Conservation (phyloP, 106 monocot species). For the Allium cepa region DNA sequence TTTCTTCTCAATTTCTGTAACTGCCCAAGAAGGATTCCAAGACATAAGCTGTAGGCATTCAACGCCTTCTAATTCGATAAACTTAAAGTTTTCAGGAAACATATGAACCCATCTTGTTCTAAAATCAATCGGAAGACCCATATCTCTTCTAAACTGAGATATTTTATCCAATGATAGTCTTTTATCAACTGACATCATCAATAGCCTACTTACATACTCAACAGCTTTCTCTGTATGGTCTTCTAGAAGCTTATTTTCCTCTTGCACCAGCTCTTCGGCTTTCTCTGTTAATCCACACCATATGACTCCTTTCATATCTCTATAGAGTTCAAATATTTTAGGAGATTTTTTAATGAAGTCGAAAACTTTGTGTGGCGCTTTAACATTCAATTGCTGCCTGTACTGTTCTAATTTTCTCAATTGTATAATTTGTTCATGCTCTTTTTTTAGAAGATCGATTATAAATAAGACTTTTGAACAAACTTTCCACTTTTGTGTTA, state of each 20-base stretch:
- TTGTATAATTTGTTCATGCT: conserved; percentile 55
- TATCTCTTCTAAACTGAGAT: conserved; percentile 66
- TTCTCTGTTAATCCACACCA: conserved; percentile 63
- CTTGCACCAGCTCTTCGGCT: conserved; percentile 34
- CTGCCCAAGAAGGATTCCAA: conserved; percentile 78
- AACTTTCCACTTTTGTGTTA: conserved; percentile 57
- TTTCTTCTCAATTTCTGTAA: conserved; percentile 78
- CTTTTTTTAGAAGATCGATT: conserved; percentile 46
- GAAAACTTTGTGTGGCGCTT: conserved; percentile 42
- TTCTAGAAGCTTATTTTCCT: conserved; percentile 36
- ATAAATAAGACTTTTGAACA: conserved; percentile 42
- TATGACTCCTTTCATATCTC: conserved; percentile 40
- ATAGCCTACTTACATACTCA: conserved; percentile 43
- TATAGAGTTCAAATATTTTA: conserved; percentile 55
- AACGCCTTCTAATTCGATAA: conserved; percentile 30
- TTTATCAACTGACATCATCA: conserved; percentile 85
- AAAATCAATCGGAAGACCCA: conserved; percentile 71
- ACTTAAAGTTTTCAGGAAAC: conserved; percentile 71
- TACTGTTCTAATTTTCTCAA: conserved; percentile 46
- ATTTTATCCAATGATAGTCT: conserved; percentile 71
- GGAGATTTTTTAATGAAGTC: conserved; percentile 62
- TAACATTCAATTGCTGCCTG: conserved; percentile 38
- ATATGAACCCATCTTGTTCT: conserved; percentile 54
- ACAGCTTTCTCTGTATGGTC: conserved; percentile 36
- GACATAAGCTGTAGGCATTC: conserved; percentile 62